phyloP scores from a whole-genome alignment of 441 rosid species.

The Syzygium syzygioides region DNA sequence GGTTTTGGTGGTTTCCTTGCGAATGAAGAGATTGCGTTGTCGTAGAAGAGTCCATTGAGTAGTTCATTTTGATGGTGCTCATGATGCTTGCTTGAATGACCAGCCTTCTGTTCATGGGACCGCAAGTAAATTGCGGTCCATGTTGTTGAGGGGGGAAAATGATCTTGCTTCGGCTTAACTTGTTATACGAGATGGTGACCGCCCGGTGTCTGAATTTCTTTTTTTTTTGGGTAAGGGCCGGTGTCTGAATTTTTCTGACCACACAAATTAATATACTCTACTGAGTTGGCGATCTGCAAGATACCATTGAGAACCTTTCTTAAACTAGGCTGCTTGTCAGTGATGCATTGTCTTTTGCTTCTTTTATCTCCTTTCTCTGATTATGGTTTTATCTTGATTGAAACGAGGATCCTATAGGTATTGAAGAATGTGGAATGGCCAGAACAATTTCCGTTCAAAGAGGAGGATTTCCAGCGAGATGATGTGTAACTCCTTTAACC shows the following conservation, averaged over 20 bases:
- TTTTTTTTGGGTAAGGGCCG: no score
- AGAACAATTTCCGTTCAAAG: constrained; percentile 79
- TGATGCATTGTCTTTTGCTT: neutral
- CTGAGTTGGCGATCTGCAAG: neutral
- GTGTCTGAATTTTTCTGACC: neutral
- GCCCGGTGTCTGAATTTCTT: neutral
- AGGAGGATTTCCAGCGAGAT: constrained; percentile 83
- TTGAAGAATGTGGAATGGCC: constrained; percentile 83
- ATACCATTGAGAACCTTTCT: neutral
- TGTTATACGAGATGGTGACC: neutral
- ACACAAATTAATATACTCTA: neutral
- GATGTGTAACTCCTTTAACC: constrained; percentile 53
- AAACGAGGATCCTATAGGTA: constrained; percentile 27
- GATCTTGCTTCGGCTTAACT: neutral
- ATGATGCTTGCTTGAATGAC: neutral
- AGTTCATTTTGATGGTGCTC: neutral
- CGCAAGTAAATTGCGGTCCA: neutral
- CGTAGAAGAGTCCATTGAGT: neutral
- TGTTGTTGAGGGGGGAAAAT: neutral
- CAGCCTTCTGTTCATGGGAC: neutral
- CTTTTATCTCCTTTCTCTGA: neutral
- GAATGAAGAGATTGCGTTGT: neutral
- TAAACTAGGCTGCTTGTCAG: neutral
- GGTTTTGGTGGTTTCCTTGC: neutral
- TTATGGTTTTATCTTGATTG: neutral